Percentiles rank a stretch among this genome's conserved stretches.
phyloP scores from a whole-genome alignment of 2,329 filamentous ascomycete species.

The Cordyceps farinosa region DNA sequence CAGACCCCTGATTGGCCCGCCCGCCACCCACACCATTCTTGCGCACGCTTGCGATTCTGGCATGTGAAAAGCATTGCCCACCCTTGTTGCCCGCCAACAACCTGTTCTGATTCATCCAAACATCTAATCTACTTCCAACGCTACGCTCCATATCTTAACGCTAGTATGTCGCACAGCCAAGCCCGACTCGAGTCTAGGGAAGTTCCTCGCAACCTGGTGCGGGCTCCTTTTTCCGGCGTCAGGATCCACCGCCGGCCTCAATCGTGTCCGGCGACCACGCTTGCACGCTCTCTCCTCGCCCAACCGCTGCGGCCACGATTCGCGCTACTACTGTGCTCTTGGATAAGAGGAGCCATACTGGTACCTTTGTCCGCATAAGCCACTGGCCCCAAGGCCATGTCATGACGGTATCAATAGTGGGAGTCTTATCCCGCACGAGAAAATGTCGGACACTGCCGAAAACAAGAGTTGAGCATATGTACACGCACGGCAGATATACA shows the following conservation, averaged over 20 bases:
- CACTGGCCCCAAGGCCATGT: neutral
- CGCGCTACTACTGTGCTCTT: neutral
- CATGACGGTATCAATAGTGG: neutral
- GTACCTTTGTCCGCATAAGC: slow-evolving; percentile 13
- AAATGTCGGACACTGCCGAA: slow-evolving; percentile 4
- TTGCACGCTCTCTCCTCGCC: neutral
- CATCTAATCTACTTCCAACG: slow-evolving; percentile 9
- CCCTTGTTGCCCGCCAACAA: neutral
- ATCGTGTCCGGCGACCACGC: neutral
- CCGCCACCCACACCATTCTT: slow-evolving; percentile 11
- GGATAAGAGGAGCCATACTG: slow-evolving; percentile 5
- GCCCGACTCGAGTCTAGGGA: neutral
- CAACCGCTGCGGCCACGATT: slow-evolving; percentile 14
- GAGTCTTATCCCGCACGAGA: slow-evolving; percentile 9
- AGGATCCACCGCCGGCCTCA: neutral
- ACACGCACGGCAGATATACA: neutral
- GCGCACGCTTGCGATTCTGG: slow-evolving; percentile 10
- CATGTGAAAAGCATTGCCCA: slow-evolving; percentile 11
- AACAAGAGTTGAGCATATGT: neutral
- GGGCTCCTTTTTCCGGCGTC: slow-evolving; percentile 1
- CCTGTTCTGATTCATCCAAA: slow-evolving; percentile 6
- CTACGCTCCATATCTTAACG: neutral
- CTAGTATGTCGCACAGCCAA: slow-evolving; percentile 4
- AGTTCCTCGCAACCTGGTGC: neutral
- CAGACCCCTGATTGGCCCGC: neutral